Conservation (phyloP, 2,329 filamentous ascomycete species). For the Monosporascus sp. region DNA sequence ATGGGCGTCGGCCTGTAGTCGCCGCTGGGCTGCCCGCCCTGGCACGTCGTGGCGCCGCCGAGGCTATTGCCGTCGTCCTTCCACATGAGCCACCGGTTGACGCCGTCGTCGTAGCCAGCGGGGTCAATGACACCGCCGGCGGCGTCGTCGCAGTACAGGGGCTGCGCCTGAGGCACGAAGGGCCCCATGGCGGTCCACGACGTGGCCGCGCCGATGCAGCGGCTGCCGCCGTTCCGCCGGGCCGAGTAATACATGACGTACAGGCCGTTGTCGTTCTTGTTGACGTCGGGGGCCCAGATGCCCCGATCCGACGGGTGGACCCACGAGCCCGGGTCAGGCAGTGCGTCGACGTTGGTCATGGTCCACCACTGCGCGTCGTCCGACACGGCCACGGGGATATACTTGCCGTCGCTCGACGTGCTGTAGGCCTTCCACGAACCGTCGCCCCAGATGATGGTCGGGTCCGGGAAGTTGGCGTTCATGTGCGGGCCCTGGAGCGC, state of each 20-base stretch:
- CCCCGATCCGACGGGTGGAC: constrained; percentile 15
- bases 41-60: constrained; percentile 25
- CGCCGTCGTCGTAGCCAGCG: constrained; percentile 24
- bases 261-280: constrained; percentile 23
- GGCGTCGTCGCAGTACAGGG: constrained; percentile 22
- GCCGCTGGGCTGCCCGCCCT: constrained; percentile 17
- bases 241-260: constrained; percentile 29
- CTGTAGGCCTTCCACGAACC: constrained; percentile 26
- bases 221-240: constrained; percentile 17
- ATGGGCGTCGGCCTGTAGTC: constrained; percentile 23
- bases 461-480: constrained; percentile 22
- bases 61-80: constrained; percentile 27
- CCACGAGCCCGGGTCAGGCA: constrained; percentile 23
- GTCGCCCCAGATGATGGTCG: constrained; percentile 21
- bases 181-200: constrained; percentile 20
- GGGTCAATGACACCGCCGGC: constrained; percentile 25
- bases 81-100: constrained; percentile 25
- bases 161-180: constrained; percentile 15
- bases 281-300: constrained; percentile 26
- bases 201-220: constrained; percentile 26
- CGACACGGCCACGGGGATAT: constrained; percentile 22
- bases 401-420: constrained; percentile 22
- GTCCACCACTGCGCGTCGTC: constrained; percentile 20
- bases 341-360: constrained; percentile 19
- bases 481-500: constrained; percentile 17